Evolutionary conservation across 192 early-diverging fungal species (phyloP).

Genomic region (Coemansia sp.): DNA sequence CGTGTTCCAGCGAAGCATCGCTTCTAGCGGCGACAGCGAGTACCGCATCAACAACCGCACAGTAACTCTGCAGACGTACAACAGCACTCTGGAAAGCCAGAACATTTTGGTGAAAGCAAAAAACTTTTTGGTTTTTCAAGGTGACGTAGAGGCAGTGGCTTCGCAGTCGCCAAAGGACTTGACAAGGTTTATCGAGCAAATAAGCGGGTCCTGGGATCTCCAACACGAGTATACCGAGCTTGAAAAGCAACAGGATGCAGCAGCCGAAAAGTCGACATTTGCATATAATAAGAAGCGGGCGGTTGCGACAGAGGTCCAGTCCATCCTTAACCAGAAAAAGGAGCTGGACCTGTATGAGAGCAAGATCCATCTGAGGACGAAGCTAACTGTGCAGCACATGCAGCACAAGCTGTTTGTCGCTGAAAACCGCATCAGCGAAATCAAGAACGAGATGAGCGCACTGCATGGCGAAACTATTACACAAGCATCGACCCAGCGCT

Average conservation of each 20-base stretch:
- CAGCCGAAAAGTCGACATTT: conserved; percentile 83
- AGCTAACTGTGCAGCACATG: conserved; percentile 67
- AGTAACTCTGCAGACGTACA: conserved; percentile 78
- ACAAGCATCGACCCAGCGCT: conserved; percentile 52
- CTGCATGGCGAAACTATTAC: conserved; percentile 54
- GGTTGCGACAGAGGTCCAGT: conserved; percentile 88
- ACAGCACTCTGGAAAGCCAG: conserved; percentile 71
- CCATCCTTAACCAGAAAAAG: conserved; percentile 87
- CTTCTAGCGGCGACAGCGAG: conserved; percentile 70
- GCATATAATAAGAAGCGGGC: conserved; percentile 91
- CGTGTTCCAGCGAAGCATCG: conserved; percentile 72
- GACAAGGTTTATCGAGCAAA: conserved; percentile 91
- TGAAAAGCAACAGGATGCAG: conserved; percentile 78
- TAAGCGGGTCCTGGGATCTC: conserved; percentile 90
- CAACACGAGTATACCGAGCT: conserved; percentile 86
- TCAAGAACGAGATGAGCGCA: conserved; percentile 61
- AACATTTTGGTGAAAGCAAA: conserved; percentile 93
- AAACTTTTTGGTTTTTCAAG: conserved; percentile 99
- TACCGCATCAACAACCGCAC: conserved; percentile 81
- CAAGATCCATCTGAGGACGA: conserved; percentile 63
- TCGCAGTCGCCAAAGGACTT: conserved; percentile 94
- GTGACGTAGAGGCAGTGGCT: conserved; percentile 95
- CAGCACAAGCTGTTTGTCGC: conserved; percentile 93
- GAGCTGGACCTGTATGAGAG: conserved; percentile 84
- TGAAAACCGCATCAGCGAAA: conserved; percentile 62